Evolutionary conservation across 805 yeast genomes (phyloP).

Genomic region (Yarrowia sp.): DNA sequence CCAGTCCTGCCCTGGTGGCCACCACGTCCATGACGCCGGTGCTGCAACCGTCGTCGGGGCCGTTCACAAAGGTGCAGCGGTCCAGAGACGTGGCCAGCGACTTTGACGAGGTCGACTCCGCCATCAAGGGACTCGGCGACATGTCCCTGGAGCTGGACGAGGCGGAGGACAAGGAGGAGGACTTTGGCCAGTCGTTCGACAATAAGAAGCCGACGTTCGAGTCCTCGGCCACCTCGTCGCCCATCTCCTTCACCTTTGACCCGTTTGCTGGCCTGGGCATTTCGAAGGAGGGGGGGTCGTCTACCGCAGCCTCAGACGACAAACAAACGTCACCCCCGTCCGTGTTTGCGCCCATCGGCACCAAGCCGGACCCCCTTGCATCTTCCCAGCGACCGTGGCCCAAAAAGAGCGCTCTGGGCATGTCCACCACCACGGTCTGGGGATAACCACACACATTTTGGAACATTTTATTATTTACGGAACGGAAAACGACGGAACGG

Average conservation of each 20-base stretch:
- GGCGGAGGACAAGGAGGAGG: background rate
- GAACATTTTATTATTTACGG: constrained; percentile 36
- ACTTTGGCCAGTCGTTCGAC: constrained; percentile 7
- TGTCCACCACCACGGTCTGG: constrained; percentile 34
- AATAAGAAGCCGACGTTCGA: constrained; percentile 6
- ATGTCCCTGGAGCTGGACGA: constrained; percentile 31
- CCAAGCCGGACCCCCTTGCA: constrained; percentile 37
- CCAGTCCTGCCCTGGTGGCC: constrained; percentile 7
- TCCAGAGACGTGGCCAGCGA: constrained; percentile 6
- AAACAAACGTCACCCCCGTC: constrained; percentile 23
- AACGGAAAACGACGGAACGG: constrained; percentile 9
- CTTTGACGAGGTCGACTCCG: constrained; percentile 37
- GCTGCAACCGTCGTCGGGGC: constrained; percentile 1
- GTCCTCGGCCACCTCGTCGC: constrained; percentile 27
- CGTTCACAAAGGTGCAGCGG: constrained; percentile 15
- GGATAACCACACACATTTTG: constrained; percentile 1
- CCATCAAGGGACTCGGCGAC: constrained; percentile 35
- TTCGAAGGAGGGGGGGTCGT: background rate
- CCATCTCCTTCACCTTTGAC: constrained; percentile 38
- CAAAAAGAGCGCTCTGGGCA: constrained; percentile 35
- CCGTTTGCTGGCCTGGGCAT: constrained; percentile 34
- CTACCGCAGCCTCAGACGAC: background rate
- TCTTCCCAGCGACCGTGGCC: constrained; percentile 38
- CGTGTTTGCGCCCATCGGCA: constrained; percentile 37
- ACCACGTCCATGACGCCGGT: constrained; percentile 18